These are phyloP conservation scores for Copromyces sp. DNA, from an alignment of 495 filamentous ascomycete genomes.

Conservation along the genomic window DNA sequence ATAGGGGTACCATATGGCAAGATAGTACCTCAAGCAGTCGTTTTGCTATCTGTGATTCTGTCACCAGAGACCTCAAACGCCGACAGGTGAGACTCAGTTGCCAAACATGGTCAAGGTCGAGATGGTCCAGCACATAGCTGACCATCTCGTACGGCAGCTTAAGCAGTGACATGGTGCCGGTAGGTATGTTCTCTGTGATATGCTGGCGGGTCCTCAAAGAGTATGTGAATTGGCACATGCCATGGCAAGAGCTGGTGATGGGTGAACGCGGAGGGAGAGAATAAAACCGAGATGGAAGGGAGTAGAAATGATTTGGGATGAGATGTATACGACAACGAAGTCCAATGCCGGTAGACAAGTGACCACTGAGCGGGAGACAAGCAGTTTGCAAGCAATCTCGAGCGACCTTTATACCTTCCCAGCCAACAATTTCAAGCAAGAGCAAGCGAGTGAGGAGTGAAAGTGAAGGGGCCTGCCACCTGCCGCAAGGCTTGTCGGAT, in stretches of 20 bases:
- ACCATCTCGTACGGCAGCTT: slow-evolving; percentile 54
- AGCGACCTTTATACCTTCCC: neutral
- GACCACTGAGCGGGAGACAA: neutral
- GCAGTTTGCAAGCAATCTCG: neutral
- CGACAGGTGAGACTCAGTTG: slow-evolving; percentile 41
- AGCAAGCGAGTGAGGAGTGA: neutral
- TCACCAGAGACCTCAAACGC: slow-evolving; percentile 41
- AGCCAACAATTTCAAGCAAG: neutral
- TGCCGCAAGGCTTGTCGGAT: neutral
- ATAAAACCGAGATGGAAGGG: neutral
- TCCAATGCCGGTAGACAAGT: neutral
- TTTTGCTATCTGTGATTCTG: slow-evolving; percentile 53
- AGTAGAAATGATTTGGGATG: neutral
- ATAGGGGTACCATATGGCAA: neutral
- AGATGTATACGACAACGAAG: neutral
- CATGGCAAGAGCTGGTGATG: neutral
- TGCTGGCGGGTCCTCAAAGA: neutral
- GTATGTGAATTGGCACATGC: neutral
- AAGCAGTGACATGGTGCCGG: slow-evolving; percentile 15
- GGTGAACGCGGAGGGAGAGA: neutral
- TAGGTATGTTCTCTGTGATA: neutral
- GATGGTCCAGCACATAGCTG: slow-evolving; percentile 45
- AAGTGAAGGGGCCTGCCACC: neutral
- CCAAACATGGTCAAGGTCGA: slow-evolving; percentile 42
- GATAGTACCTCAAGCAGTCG: slow-evolving; percentile 45